A percentile compares a stretch with the other conserved stretches of the same genome.
Conservation (phyloP, 73 alveolate genomes). For the Tetrahymena malaccensis region DNA sequence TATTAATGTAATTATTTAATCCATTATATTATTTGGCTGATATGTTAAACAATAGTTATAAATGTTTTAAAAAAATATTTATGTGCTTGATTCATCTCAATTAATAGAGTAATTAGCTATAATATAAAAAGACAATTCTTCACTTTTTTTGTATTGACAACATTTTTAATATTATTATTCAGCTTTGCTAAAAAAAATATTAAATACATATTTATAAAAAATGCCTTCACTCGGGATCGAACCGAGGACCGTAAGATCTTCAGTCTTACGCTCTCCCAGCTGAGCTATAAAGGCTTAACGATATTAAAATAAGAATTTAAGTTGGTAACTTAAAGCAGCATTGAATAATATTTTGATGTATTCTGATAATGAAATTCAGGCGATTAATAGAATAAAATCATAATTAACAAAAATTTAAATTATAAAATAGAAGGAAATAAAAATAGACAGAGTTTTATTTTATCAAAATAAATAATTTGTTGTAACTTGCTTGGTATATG, state of each 20-base stretch:
- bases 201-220: neutral
- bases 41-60: too few species aligned
- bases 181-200: neutral
- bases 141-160: too few species aligned
- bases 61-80: too few species aligned
- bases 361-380: neutral
- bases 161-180: neutral
- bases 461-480: too few species aligned
- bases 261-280: slow-evolving; percentile 1
- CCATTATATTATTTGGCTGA: too few species aligned
- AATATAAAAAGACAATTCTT: too few species aligned
- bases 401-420: too few species aligned
- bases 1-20: too few species aligned
- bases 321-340: neutral
- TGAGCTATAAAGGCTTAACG: neutral
- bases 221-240: slow-evolving; percentile 3
- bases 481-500: too few species aligned
- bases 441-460: neutral
- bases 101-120: too few species aligned
- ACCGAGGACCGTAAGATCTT: slow-evolving; percentile 1
- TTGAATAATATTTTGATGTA: neutral
- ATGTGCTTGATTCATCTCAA: too few species aligned
- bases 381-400: too few species aligned
- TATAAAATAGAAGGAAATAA: neutral
- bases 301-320: neutral